Percentiles rank a stretch among this genome's conserved stretches.
phyloP scores from a whole-genome alignment of 2,329 filamentous ascomycete genomes.

The Pyrenochaeta sp. region DNA sequence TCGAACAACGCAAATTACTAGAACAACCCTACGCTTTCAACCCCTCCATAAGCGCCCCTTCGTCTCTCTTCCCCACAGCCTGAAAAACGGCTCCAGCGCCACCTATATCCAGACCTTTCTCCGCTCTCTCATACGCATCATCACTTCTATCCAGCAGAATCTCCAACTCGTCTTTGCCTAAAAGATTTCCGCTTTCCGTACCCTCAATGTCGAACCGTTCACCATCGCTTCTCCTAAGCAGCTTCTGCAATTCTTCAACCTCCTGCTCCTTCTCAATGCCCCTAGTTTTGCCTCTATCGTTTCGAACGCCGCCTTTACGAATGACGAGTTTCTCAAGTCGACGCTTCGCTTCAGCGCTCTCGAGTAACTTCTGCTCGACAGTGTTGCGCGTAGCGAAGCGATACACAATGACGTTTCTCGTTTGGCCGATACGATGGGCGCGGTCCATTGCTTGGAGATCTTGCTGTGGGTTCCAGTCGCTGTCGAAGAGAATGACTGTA shows the following conservation, averaged over 20 bases:
- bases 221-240: slow-evolving; percentile 70
- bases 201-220: slow-evolving; percentile 66
- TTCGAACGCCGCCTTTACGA: slow-evolving; percentile 78
- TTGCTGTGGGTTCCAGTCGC: slow-evolving; percentile 94
- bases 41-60: slow-evolving; percentile 60
- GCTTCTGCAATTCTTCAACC: slow-evolving; percentile 57
- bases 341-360: slow-evolving; percentile 90
- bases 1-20: neutral
- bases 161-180: slow-evolving; percentile 79
- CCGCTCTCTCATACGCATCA: slow-evolving; percentile 75
- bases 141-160: slow-evolving; percentile 79
- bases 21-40: slow-evolving; percentile 46
- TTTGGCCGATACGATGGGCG: slow-evolving; percentile 94
- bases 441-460: slow-evolving; percentile 97
- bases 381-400: slow-evolving; percentile 92
- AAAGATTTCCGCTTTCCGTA: slow-evolving; percentile 68
- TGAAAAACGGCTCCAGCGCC: slow-evolving; percentile 68
- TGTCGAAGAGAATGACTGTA: slow-evolving; percentile 91
- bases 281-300: slow-evolving; percentile 64
- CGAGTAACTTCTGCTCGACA: slow-evolving; percentile 85
- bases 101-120: slow-evolving; percentile 77
- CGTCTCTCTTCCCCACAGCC: slow-evolving; percentile 80
- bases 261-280: slow-evolving; percentile 52
- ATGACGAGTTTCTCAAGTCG: slow-evolving; percentile 94
- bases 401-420: slow-evolving; percentile 89